Conservation (phyloP, 1,284 basidiomycete genomes). For the Earliella scabrosa region DNA sequence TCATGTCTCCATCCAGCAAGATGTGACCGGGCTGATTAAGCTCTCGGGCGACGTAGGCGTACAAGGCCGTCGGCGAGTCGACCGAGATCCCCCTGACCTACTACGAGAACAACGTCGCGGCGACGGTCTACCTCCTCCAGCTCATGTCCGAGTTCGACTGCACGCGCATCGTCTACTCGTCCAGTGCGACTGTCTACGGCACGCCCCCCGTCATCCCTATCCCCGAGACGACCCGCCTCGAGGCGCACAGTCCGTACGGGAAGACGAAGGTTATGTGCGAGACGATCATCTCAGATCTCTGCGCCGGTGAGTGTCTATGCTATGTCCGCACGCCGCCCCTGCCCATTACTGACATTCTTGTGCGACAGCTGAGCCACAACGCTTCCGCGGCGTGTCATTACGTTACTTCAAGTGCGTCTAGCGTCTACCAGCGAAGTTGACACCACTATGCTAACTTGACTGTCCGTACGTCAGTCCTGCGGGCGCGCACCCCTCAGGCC, state of each 20-base stretch:
- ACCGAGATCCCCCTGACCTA: constrained; percentile 92
- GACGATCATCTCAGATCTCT: constrained; percentile 89
- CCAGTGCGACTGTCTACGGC: constrained; percentile 99
- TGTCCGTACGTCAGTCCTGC: constrained; percentile 79
- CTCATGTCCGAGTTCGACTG: constrained; percentile 87
- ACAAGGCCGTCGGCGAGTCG: constrained; percentile 99
- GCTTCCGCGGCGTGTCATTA: constrained; percentile 83
- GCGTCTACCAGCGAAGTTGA: no score
- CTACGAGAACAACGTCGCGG: constrained; percentile 90
- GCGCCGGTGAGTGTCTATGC: constrained; percentile 59
- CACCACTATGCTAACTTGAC: not conserved
- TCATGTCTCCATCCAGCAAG: not conserved
- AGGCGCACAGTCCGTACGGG: constrained; percentile 94
- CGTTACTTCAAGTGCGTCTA: constrained; percentile 95
- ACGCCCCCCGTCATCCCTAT: constrained; percentile 93
- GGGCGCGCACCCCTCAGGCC: constrained; percentile 94
- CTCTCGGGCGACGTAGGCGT: constrained; percentile 58
- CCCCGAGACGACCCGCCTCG: constrained; percentile 88
- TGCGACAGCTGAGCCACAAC: constrained; percentile 62
- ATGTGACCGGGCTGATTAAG: not conserved
- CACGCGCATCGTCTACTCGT: constrained; percentile 93
- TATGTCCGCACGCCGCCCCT: not conserved
- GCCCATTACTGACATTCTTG: constrained; percentile 1
- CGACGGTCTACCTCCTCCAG: constrained; percentile 83
- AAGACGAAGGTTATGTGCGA: constrained; percentile 97